Evolutionary conservation across 495 filamentous ascomycete genomes (phyloP), one percentile per base, ranked within the genome.

Genomic region (Neurospora sp.): DNA sequence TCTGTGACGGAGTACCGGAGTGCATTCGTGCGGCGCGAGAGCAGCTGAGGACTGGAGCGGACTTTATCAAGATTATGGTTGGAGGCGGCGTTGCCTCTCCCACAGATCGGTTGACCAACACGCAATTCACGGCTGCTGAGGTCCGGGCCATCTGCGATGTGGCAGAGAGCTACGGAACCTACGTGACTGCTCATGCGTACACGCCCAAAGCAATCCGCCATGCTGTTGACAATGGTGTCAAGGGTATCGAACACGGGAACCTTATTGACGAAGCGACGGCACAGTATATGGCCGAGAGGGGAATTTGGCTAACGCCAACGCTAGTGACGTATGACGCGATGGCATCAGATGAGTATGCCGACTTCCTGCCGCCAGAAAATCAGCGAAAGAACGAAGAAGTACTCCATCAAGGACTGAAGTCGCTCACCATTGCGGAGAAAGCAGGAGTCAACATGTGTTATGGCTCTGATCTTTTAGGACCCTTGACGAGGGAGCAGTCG

Each of bases 31-130:
- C 80, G 38, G 85, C 83, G 0, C 80, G 86, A 16, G 86, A 89
- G 53, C 85, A 87, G 73, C 77, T 89, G 16, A 80, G 87, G 18
- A 80, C 76, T 1, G 86, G 87, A 1, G 84, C 86, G 1, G 83
- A 88, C 68, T 88, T 88, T 71, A 78, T 89, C 78, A 89, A 89
- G 78, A 88, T 89, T 71, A 88, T 89, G 86, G 78, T 81, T 14
- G 83, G 83, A 3, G 86, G 86, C 5, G 87, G 87, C 4, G 87
- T 89, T 6, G 86, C 83, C 1, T 83, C 78, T 38, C 86, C 86
- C 0, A 85, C 86, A 0, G 86, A 88, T 74, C 77, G 77, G 68
- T 72, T 89, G 16, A 81, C 85, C 38, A 81, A 81, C 70, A 77
- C 85, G 2, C 87, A 89, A 74, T 89, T 87, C 78, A 84, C 86